Base-by-base conservation (phyloP, 2,329 filamentous ascomycete species). In the Leptodontidium sp. region DNA sequence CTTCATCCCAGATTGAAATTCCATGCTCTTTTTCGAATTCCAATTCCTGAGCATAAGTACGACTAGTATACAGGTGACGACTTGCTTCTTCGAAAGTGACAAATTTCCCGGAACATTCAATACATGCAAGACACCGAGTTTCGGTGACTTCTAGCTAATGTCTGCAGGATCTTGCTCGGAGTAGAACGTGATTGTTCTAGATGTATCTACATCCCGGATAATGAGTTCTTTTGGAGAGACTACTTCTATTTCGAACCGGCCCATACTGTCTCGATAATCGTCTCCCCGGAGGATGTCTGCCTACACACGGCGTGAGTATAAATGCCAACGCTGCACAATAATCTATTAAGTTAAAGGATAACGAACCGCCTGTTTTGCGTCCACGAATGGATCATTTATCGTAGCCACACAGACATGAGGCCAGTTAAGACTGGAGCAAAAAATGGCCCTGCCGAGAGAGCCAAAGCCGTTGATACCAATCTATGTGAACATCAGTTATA, bases 381-480 rank as follows among this genome's bases (percentile, higher is more conserved):
- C 49, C 21, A 52, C 49, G 49, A 52, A 52, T 29, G 21, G 49
- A 29, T 52, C 49, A 52, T 52, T 52, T 26, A 52, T 29, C 49
- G 49, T 24, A 52, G 49, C 21, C 14, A 52, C 49, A 52, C 8
- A 26, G 9, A 29, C 8, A 26, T 52, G 21, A 26, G 49, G 49
- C 49, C 49, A 52, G 9, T 29, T 2, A 21, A 52, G 49, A 29
- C 49, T 52, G 21, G 49, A 11, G 24, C 49, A 52, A 14, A 52
- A 52, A 26, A 52, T 12, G 49, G 49, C 49, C 9, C 49, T 26
- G 21, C 21, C 49, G 21, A 52, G 49, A 14, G 49, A 52, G 9
- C 49, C 49, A 14, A 52, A 52, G 21, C 49, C 49, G 21, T 52
- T 52, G 9, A 52, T 52, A 29, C 49, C 21, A 29, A 52, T 52